Evolutionary conservation across 202 grass and related monocot species (phyloP), one percentile per base, ranked within the genome.

Genomic region (Miscanthus sacchariflorus): DNA sequence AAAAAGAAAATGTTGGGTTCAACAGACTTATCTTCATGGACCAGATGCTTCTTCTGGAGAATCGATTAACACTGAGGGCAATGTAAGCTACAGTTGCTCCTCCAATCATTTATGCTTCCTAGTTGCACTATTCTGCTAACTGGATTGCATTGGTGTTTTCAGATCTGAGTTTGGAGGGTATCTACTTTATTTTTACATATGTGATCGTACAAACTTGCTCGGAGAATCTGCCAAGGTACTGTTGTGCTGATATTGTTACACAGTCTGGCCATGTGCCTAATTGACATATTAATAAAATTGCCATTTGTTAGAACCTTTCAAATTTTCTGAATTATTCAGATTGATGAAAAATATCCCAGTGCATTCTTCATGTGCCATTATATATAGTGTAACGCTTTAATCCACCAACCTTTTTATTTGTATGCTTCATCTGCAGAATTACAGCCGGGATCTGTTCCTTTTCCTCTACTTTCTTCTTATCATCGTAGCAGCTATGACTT

Each of bases 391-490:
- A 78, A 49, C 39, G 3, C 40, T 77, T 89, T 84, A 84, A 66
- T 59, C 59, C 12, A 28, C 61, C 77, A 65, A 80, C 45, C 35
- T 72, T 84, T 48, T n/a, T 82, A 30, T 69, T 46, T 24, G n/a
- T 77, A 39, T 89, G 28, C 46, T 84, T 56, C 88, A 21, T 84
- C 15, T 93, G 86, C 94, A 99, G 97, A 92, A 92, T 85, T 99
- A 99, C 89, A 99, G 86, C 76, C 85, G 94, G 36, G 97, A 99
- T 72, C 86, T 96, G 65, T 99, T 96, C 91, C 91, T 99, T 66
- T 99, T 99, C 87, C 94, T 99, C 68, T 99, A 99, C 88, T 99
- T 96, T 91, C 93, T 99, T 91, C 97, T 99, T 46, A 95, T 99
- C 74, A 88, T 96, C 9, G 93, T 95, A 84, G 88, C 97, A 76